Evolutionary conservation across 2,329 filamentous ascomycete species (phyloP), one percentile per base, ranked within the genome.

Genomic region (Fusarium pseudonygamai): DNA sequence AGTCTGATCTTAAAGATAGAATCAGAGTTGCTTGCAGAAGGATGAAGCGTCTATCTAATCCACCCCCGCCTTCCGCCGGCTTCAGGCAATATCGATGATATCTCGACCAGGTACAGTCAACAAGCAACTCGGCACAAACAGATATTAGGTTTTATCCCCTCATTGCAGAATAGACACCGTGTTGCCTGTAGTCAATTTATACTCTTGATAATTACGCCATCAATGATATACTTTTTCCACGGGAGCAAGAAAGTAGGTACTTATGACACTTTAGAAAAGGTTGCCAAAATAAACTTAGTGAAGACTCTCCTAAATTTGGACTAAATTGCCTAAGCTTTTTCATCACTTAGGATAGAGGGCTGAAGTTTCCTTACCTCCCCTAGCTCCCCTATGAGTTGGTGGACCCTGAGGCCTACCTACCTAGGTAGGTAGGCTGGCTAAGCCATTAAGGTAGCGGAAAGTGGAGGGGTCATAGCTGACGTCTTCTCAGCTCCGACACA

Each of bases 391-490:
- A 34, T 34, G 32, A 34, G 12, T 26, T 45, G 42, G 16, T 3
- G 3, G n/a, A 13, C 22, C 14, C 22, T 16, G 6, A 42, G 39
- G 14, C 37, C 37, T 20, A 22, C 12, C 20, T 15, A 42, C n/a
- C n/a, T n/a, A n/a, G n/a, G n/a, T n/a, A 13, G 37, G 28, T 28
- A 28, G 8, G 37, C 37, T 39, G 37, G 20, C 37, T 39, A 39
- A 39, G 37, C 37, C 37, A 7, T 12, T 39, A 24, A 6, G n/a
- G 15, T 22, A 46, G 43, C 43, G 45, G 52, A 70, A 72, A 70
- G 65, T 70, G 65, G 65, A 70, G 66, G 67, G 62, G 62, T 26
- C 50, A 60, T 71, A 73, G 70, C 66, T 74, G 71, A 68, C 71
- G 71, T 74, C 62, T 58, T 71, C 67, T 71, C 67, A 60, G 39